Evolutionary conservation across 2,329 filamentous ascomycete genomes (phyloP), one percentile per base, ranked within the genome.

Genomic region (Helotiales sp.): DNA sequence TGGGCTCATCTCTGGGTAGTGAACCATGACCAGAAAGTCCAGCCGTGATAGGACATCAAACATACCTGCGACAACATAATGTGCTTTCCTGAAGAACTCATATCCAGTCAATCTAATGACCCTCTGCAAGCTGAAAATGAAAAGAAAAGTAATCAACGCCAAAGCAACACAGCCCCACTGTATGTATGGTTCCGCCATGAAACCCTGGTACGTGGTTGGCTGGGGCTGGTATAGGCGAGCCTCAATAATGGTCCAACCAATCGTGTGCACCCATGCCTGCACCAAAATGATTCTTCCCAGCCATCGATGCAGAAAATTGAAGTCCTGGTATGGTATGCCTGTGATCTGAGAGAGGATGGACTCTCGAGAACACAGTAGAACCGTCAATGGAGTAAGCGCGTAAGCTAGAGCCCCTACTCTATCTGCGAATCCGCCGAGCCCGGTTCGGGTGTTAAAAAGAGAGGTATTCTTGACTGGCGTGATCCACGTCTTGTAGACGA

Each of bases 301-400:
- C 89, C 89, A 92, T 30, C 88, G 85, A 70, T 91, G 89, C 19
- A 92, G 75, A 68, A 92, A 92, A 72, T 89, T 87, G 78, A 92
- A 91, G 66, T 82, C 84, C 64, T 91, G 88, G 67, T 91, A 90
- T 0, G 89, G 88, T 0, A 92, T 77, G 1, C 89, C 89, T 0
- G 88, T 92, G 49, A 90, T 71, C 13, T 89, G 70, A 0, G 85
- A 88, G 3, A 92, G 79, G 1, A 91, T 75, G 0, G 85, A 89
- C 69, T 92, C 89, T 38, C 89, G 80, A 57, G 78, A 86, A n/a
- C 82, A 79, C 12, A 92, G 78, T 48, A 89, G 72, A 29, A 92
- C 74, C 0, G 86, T 86, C 0, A 92, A 76, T 0, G 89, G 89
- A 0, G 88, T 91, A 9, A 92, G 78, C 0, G 88, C 89, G 65